Evolutionary conservation across 2,329 filamentous ascomycete species (phyloP).

Genomic region (Phialophora chinensis): DNA sequence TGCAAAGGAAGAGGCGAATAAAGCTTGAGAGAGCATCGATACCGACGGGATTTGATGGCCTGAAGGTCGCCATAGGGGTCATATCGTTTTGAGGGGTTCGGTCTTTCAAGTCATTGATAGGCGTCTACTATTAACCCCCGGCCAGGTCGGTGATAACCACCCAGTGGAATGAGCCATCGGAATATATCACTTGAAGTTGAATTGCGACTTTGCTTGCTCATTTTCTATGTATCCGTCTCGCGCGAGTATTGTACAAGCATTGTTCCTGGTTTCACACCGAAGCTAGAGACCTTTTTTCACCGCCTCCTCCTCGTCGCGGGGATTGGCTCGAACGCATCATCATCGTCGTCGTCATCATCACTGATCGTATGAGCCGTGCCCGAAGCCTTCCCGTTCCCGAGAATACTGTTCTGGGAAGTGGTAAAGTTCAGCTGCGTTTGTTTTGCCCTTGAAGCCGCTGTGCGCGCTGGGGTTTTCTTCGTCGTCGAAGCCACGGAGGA

Average conservation of each 20-base stretch:
- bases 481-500: conserved; percentile 21
- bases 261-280: background rate
- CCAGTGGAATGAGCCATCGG: background rate
- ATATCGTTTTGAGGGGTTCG: background rate
- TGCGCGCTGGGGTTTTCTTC: conserved; percentile 49
- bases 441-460: conserved; percentile 33
- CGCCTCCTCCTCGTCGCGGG: conserved; percentile 37
- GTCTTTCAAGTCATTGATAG: background rate
- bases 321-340: conserved; percentile 56
- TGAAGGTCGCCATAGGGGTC: background rate
- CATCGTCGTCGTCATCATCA: conserved; percentile 44
- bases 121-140: background rate
- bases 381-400: conserved; percentile 33
- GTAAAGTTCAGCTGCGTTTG: conserved; percentile 53
- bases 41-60: background rate
- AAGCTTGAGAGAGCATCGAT: conserved; percentile 7
- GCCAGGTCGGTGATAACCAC: background rate
- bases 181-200: background rate
- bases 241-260: background rate
- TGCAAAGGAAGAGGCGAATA: conserved; percentile 26
- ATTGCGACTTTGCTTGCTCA: background rate
- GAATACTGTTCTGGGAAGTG: conserved; percentile 45
- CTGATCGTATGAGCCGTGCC: conserved; percentile 33
- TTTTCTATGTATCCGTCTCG: background rate
- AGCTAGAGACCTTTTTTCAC: conserved; percentile 9